phyloP scores from a whole-genome alignment of 805 yeast genomes.

The Ogataea degrootiae region DNA sequence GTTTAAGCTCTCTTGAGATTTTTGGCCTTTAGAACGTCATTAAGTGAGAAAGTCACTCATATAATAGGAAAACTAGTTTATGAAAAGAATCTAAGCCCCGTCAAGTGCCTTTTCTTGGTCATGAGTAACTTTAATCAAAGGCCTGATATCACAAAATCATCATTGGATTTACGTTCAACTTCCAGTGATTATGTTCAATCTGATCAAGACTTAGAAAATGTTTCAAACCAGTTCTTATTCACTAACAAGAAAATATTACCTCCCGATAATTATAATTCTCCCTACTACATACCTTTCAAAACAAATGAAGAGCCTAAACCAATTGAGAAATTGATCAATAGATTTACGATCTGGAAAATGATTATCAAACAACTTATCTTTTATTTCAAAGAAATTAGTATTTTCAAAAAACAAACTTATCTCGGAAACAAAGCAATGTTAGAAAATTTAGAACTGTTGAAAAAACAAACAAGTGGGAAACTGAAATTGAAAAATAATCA shows the following conservation, averaged over 20 bases:
- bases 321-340: constrained; percentile 46
- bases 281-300: constrained; percentile 30
- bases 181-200: neutral
- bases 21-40: too few relatives aligned
- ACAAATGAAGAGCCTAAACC: constrained; percentile 30
- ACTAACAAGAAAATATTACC: constrained; percentile 27
- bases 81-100: too few relatives aligned
- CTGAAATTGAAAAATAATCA: constrained; percentile 18
- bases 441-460: constrained; percentile 36
- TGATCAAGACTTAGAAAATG: neutral
- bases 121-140: neutral
- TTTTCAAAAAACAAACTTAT: constrained; percentile 45
- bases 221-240: constrained; percentile 10
- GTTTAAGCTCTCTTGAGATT: too few relatives aligned
- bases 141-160: neutral
- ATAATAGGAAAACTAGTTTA: too few relatives aligned
- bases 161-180: neutral
- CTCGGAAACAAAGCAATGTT: constrained; percentile 45
- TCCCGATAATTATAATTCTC: constrained; percentile 29
- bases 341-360: constrained; percentile 56
- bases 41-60: too few relatives aligned
- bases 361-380: constrained; percentile 48
- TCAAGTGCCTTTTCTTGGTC: neutral
- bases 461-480: constrained; percentile 28
- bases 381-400: constrained; percentile 45